Evolutionary conservation across 371 early-diverging fungal genomes (phyloP).

Genomic region (Actinomucor elegans): DNA sequence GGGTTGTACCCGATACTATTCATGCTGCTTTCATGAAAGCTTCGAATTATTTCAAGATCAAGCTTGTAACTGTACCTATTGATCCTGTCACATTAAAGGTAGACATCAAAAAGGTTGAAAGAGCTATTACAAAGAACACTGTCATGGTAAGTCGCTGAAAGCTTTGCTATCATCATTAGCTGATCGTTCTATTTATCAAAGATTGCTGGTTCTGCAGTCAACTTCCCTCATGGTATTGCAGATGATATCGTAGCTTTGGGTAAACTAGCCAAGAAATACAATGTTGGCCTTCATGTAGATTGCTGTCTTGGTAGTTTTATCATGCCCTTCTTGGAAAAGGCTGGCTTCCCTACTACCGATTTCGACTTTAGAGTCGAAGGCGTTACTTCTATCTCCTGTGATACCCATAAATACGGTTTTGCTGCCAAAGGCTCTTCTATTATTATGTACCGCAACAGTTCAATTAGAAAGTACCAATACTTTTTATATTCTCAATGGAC

Average conservation of each 20-base stretch:
- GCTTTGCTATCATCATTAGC: too few species aligned
- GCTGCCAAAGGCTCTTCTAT: conserved; percentile 98
- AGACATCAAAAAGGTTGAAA: conserved; percentile 67
- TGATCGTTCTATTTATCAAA: too few species aligned
- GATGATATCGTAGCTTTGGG: conserved; percentile 88
- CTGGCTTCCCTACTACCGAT: conserved; percentile 78
- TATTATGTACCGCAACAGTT: conserved; percentile 83
- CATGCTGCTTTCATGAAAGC: conserved; percentile 98
- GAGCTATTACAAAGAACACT: conserved; percentile 89
- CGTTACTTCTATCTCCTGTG: conserved; percentile 94
- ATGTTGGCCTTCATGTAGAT: conserved; percentile 92
- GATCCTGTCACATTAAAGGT: conserved; percentile 79
- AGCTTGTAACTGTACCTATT: conserved; percentile 81
- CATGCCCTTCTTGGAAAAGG: conserved; percentile 91
- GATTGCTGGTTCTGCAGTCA: conserved; percentile 90
- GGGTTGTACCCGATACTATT: conserved; percentile 85
- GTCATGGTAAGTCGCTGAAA: conserved; percentile 74
- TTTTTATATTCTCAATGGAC: conserved; percentile 91
- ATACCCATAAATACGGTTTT: conserved; percentile 97
- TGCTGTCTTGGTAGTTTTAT: conserved; percentile 97
- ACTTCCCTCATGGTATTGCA: conserved; percentile 92
- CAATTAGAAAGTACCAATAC: conserved; percentile 88
- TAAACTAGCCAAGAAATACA: conserved; percentile 77
- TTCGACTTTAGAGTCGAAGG: conserved; percentile 93
- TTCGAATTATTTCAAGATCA: conserved; percentile 87